These are phyloP conservation scores for Penicillium sp. DNA, from an alignment of 2,329 filamentous ascomycete species.

Conservation along the genomic window DNA sequence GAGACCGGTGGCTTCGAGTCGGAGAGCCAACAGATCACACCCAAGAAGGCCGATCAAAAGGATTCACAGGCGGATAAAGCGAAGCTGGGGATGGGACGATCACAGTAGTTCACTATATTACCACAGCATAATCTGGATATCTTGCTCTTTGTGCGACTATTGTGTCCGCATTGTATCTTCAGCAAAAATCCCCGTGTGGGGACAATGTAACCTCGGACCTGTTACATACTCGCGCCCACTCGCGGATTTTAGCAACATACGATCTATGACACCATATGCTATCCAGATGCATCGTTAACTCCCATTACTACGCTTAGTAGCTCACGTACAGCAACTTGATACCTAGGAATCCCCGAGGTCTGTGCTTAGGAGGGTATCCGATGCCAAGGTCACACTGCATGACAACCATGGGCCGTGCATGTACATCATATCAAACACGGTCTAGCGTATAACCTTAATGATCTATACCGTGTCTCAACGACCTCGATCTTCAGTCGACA, in stretches of 20 bases:
- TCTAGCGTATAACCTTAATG: background rate
- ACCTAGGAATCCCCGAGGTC: too few species aligned
- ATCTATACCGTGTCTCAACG: background rate
- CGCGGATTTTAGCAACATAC: too few species aligned
- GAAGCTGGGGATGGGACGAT: background rate
- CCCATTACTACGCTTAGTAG: too few species aligned
- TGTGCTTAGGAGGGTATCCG: too few species aligned
- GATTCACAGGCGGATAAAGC: background rate
- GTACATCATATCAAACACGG: background rate
- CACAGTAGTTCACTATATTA: background rate
- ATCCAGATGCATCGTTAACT: too few species aligned
- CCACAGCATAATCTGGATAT: background rate
- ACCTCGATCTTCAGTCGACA: background rate
- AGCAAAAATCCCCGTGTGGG: background rate
- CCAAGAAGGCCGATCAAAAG: too few species aligned
- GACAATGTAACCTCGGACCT: too few species aligned
- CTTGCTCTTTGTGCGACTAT: background rate
- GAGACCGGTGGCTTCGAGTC: too few species aligned
- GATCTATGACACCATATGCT: too few species aligned
- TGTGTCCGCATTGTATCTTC: background rate
- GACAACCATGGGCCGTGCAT: background rate
- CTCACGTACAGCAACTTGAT: too few species aligned
- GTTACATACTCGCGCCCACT: too few species aligned
- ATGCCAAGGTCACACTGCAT: background rate
- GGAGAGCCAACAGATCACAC: too few species aligned